Evolutionary conservation across 768 basidiomycete species (phyloP).

Genomic region (Tubosaeta brunneosetosa): DNA sequence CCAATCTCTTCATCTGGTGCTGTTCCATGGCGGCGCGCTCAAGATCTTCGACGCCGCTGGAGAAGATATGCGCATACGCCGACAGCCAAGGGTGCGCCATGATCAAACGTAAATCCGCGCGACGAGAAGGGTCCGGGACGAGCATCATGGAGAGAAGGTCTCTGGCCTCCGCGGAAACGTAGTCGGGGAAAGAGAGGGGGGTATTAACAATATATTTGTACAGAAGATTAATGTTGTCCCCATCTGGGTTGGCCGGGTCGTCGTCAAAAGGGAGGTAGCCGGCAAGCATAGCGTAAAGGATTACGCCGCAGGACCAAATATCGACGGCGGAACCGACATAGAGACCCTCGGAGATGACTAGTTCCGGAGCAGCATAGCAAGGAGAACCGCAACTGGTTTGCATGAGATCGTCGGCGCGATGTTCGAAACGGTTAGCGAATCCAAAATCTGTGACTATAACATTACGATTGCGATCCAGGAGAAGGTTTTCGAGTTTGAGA

Average conservation of each 20-base stretch:
- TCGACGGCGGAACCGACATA: slow-evolving; percentile 98
- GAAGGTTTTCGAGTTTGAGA: slow-evolving; percentile 96
- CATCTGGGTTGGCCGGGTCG: slow-evolving; percentile 96
- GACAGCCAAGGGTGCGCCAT: slow-evolving; percentile 89
- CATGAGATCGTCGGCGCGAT: slow-evolving; percentile 92
- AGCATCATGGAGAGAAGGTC: slow-evolving; percentile 89
- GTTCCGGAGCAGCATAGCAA: slow-evolving; percentile 96
- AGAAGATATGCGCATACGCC: slow-evolving; percentile 48
- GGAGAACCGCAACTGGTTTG: slow-evolving; percentile 96
- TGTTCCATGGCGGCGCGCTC: slow-evolving; percentile 79
- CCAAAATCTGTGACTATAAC: slow-evolving; percentile 99
- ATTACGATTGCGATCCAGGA: slow-evolving; percentile 94
- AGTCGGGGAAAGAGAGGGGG: slow-evolving; percentile 94
- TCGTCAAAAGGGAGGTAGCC: slow-evolving; percentile 99
- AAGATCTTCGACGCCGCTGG: slow-evolving; percentile 68
- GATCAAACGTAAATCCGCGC: slow-evolving; percentile 70
- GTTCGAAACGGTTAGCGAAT: slow-evolving; percentile 96
- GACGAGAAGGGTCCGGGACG: slow-evolving; percentile 81
- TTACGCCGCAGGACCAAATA: slow-evolving; percentile 96
- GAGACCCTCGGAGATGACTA: slow-evolving; percentile 94
- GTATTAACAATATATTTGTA: slow-evolving; percentile 99
- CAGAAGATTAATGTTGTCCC: slow-evolving; percentile 97
- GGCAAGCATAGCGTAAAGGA: slow-evolving; percentile 94
- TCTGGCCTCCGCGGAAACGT: slow-evolving; percentile 78
- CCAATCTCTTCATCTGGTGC: slow-evolving; percentile 77